Evolutionary conservation across 2,329 filamentous ascomycete species (phyloP), one percentile per base, ranked within the genome.

Genomic region (Nigrospora sphaerica): DNA sequence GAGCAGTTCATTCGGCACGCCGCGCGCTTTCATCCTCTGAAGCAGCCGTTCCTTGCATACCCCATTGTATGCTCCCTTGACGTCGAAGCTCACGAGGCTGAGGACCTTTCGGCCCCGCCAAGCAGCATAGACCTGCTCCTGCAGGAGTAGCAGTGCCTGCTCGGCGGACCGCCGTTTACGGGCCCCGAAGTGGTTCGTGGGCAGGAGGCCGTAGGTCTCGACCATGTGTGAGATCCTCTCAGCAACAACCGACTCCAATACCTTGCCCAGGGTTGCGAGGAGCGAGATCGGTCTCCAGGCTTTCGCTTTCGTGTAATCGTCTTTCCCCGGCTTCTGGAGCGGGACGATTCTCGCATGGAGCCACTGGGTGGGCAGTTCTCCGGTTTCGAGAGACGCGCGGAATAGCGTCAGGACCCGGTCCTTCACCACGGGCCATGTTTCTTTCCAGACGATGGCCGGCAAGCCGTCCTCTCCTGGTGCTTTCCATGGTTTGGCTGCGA

Each of bases 11-110:
- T 44, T 19, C 6, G 51, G 57, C n/a, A 62, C 55, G 6, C 53
- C 51, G 45, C 59, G 39, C 12, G 49, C 54, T 32, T 32, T 40
- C 23, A 57, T 42, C 41, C 52, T 50, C 39, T 54, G 38, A 19
- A 57, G 28, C 7, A 57, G 46, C 52, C 61, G 45, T 37, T 65
- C 57, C 46, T 65, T 66, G 23, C 51, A 64, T 13, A 70, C 63
- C 14, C 66, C 55, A 41, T 70, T 70, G 46, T 66, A 70, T 43
- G 62, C 66, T 17, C 65, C 64, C 49, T 70, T 69, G 2, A 70
- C 54, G 52, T 70, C 61, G 42, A 69, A 69, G 45, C 58, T 64
- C 39, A 66, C 52, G 11, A 68, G 52, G 42, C 60, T 64, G 5
- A 67, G 48, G 7, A 62, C 57, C 49, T 58, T 57, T 41, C 51